A percentile compares a stretch with the other conserved stretches of the same genome.
Evolutionary conservation across 768 basidiomycete species (phyloP).

Genomic region (Serendipita sp.): DNA sequence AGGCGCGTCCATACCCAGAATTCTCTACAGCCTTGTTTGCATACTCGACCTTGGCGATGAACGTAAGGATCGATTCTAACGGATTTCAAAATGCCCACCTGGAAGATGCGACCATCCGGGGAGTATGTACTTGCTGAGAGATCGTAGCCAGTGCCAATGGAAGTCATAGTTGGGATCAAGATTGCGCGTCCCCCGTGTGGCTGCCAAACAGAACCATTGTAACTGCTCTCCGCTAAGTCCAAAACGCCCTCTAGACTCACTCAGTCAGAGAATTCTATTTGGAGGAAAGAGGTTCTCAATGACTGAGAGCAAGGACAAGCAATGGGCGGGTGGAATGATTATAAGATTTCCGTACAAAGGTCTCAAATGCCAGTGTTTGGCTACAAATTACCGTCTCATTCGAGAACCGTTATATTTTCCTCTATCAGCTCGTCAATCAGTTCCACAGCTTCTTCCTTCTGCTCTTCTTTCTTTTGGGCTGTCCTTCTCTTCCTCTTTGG

Average conservation of each 20-base stretch:
- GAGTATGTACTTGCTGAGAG: slow-evolving; percentile 87
- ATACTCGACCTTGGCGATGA: slow-evolving; percentile 66
- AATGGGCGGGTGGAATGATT: too few species aligned
- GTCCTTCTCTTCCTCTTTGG: slow-evolving; percentile 23
- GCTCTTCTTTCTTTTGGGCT: slow-evolving; percentile 32
- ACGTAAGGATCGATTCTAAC: slow-evolving; percentile 5
- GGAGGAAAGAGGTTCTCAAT: too few species aligned
- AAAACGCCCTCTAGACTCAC: too few species aligned
- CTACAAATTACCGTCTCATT: not conserved
- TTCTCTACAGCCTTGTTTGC: slow-evolving; percentile 98
- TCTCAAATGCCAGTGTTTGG: not conserved
- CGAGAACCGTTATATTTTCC: slow-evolving; percentile 35
- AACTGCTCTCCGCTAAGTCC: not conserved
- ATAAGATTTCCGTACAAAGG: not conserved
- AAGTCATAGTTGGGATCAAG: slow-evolving; percentile 51
- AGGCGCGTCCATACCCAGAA: slow-evolving; percentile 50
- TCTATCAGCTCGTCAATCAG: slow-evolving; percentile 90
- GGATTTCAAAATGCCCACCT: slow-evolving; percentile 34
- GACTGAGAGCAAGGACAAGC: too few species aligned
- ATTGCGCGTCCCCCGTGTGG: slow-evolving; percentile 5
- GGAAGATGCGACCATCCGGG: slow-evolving; percentile 96
- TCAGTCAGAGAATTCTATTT: too few species aligned
- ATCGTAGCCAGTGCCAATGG: slow-evolving; percentile 98
- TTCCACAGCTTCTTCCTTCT: slow-evolving; percentile 82
- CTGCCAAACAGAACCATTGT: not conserved